A percentile compares a stretch with the other conserved stretches of the same genome.
Evolutionary conservation across 805 yeast genomes (phyloP).

Genomic region (Zygosaccharomyces siamensis): DNA sequence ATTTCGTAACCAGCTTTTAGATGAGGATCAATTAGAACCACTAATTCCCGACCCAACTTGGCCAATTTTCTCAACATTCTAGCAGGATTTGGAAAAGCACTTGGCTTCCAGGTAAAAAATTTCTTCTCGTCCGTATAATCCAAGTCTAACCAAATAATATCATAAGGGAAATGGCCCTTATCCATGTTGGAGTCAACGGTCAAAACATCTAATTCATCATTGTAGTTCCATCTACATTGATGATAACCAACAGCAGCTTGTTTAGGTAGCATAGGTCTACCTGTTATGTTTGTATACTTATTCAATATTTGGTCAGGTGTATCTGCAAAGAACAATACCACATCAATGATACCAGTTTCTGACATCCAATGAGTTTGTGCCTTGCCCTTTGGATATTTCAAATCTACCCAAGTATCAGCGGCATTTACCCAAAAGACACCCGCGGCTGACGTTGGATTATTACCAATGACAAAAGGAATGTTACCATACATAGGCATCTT

Average conservation of each 20-base stretch:
- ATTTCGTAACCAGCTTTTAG: conserved; percentile 66
- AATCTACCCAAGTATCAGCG: conserved; percentile 88
- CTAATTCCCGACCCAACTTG: conserved; percentile 71
- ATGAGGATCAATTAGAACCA: conserved; percentile 89
- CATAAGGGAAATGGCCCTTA: conserved; percentile 70
- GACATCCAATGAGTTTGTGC: conserved; percentile 86
- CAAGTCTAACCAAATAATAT: conserved; percentile 89
- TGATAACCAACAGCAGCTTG: conserved; percentile 83
- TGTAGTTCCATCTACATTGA: conserved; percentile 97
- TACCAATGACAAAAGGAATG: conserved; percentile 81
- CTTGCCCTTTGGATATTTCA: conserved; percentile 32
- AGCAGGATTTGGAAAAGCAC: conserved; percentile 68
- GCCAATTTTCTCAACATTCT: conserved; percentile 61
- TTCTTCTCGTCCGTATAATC: conserved; percentile 85
- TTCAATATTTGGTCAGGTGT: conserved; percentile 52
- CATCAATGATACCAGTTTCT: conserved; percentile 79
- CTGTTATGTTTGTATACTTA: conserved; percentile 67
- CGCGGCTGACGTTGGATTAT: conserved; percentile 49
- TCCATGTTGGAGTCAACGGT: conserved; percentile 68
- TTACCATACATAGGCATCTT: conserved; percentile 92
- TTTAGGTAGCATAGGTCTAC: conserved; percentile 68
- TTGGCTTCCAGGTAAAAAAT: conserved; percentile 86
- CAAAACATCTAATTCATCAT: conserved; percentile 81
- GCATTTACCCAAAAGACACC: conserved; percentile 90
- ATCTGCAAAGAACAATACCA: conserved; percentile 60